These are phyloP conservation scores for Francoa sonchifolia DNA, from an alignment of 441 rosid species.

Conservation along the genomic window DNA sequence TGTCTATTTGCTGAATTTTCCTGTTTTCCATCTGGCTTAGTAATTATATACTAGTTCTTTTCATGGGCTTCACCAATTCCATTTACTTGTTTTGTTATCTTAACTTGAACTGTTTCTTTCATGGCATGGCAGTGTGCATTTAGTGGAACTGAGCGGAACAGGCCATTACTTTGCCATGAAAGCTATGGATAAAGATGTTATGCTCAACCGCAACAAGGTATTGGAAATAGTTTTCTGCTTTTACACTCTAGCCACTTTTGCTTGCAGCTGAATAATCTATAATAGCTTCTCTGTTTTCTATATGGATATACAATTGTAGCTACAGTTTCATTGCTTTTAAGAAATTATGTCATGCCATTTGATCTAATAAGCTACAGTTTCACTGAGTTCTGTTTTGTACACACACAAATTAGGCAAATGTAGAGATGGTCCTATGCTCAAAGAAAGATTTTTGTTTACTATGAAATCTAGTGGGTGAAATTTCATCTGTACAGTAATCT, in stretches of 20 bases:
- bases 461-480: too few species aligned
- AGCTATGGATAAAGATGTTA: conserved; percentile 82
- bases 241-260: not conserved
- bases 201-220: conserved; percentile 96
- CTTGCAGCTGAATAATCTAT: not conserved
- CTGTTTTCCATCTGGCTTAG: too few species aligned
- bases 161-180: conserved; percentile 76
- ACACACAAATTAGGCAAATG: too few species aligned
- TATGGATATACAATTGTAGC: not conserved
- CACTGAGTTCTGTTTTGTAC: too few species aligned
- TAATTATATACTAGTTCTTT: too few species aligned
- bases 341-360: too few species aligned
- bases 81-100: not conserved
- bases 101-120: not conserved
- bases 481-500: too few species aligned
- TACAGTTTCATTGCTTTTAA: not conserved
- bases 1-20: too few species aligned
- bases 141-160: conserved; percentile 81
- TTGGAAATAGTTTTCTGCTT: not conserved
- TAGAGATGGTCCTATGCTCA: too few species aligned
- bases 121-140: conserved; percentile 54
- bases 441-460: too few species aligned
- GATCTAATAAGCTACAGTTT: too few species aligned
- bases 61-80: not conserved
- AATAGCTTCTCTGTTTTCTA: not conserved